These are phyloP conservation scores for Bryopsis sp. DNA, from an alignment of 139 green algal species.

Conservation along the genomic window DNA sequence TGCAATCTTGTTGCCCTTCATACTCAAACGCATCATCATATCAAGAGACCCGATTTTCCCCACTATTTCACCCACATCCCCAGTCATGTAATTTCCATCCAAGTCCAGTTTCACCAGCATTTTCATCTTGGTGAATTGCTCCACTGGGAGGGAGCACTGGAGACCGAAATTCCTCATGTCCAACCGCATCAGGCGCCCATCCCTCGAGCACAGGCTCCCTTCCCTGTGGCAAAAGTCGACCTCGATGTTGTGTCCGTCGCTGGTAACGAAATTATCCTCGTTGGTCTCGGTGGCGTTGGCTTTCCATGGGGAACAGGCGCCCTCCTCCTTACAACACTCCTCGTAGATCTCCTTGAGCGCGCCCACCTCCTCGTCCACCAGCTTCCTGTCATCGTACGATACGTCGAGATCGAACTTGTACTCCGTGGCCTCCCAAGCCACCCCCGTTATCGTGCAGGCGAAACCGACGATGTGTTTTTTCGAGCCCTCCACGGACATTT, in stretches of 20 bases:
- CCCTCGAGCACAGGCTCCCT: not conserved
- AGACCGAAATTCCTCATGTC: not conserved
- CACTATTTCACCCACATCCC: not conserved
- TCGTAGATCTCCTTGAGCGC: not conserved
- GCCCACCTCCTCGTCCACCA: not conserved
- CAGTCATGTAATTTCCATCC: slow-evolving; percentile 1
- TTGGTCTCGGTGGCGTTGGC: not conserved
- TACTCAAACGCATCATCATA: not conserved
- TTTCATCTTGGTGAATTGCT: not conserved
- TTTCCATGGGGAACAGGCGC: not conserved
- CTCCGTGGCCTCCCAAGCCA: not conserved
- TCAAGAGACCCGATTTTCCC: not conserved
- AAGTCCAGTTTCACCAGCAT: slow-evolving; percentile 8
- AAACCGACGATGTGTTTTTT: too few relatives aligned
- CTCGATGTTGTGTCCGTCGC: not conserved
- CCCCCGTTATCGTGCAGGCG: not conserved
- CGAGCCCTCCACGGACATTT: too few relatives aligned
- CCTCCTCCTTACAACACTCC: not conserved
- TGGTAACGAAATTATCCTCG: not conserved
- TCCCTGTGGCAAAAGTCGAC: not conserved
- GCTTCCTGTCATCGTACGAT: not conserved
- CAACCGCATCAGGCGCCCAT: not conserved
- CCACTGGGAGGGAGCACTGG: not conserved
- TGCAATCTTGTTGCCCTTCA: not conserved
- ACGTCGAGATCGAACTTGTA: slow-evolving; percentile 7